phyloP scores from a whole-genome alignment of 2,329 filamentous ascomycete genomes.

The Exophiala dermatitidis region DNA sequence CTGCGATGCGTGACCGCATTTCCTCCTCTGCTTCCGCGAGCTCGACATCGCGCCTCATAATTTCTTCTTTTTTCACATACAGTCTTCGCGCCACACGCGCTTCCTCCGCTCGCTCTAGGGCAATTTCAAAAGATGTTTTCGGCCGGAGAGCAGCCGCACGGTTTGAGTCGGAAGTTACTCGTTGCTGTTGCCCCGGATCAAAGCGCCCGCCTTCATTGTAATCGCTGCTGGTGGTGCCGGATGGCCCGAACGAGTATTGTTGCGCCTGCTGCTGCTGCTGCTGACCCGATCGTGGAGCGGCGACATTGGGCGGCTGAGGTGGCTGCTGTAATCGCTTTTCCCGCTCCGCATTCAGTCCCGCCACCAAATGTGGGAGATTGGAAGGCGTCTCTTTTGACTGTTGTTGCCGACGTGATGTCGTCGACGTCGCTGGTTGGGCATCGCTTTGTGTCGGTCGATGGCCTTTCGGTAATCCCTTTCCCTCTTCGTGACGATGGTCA shows the following conservation, averaged over 20 bases:
- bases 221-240: slow-evolving; percentile 3
- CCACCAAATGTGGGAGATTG: slow-evolving; percentile 18
- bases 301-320: neutral
- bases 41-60: slow-evolving; percentile 12
- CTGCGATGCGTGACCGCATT: slow-evolving; percentile 16
- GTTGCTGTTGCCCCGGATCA: slow-evolving; percentile 12
- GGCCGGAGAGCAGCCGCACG: slow-evolving; percentile 4
- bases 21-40: slow-evolving; percentile 22
- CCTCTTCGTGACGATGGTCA: slow-evolving; percentile 9
- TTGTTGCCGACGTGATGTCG: slow-evolving; percentile 3
- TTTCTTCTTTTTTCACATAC: slow-evolving; percentile 13
- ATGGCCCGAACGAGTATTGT: slow-evolving; percentile 13
- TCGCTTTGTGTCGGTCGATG: slow-evolving; percentile 19
- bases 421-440: slow-evolving; percentile 1
- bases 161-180: slow-evolving; percentile 10
- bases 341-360: slow-evolving; percentile 19
- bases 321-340: slow-evolving; percentile 8
- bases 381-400: slow-evolving; percentile 9
- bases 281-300: neutral
- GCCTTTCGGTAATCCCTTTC: slow-evolving; percentile 2
- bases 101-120: slow-evolving; percentile 18
- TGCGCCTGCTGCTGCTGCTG: neutral
- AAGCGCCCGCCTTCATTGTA: slow-evolving; percentile 13
- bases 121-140: slow-evolving; percentile 16
- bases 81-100: slow-evolving; percentile 15